Evolutionary conservation across 169 alveolate genomes (phyloP), one percentile per base, ranked within the genome.

Genomic region (Besnoitia besnoiti): DNA sequence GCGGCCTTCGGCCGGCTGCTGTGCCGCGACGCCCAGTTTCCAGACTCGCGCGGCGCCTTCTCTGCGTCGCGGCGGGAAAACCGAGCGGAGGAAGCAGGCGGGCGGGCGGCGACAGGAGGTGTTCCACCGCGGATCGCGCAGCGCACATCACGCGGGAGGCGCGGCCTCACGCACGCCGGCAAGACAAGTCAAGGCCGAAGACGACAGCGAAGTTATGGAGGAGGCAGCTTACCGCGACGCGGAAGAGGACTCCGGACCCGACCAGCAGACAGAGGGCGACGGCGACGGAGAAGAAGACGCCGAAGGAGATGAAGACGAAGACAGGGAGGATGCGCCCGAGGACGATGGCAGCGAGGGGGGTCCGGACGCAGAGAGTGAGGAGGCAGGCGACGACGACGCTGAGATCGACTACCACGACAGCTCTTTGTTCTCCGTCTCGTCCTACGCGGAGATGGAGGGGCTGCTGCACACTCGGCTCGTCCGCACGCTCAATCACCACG

Each of bases 401-500:
- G n/a, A n/a, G n/a, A 55, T 55, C 67, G 82, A 73, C 44, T n/a
- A 7, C n/a, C 44, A n/a, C 82, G 67, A 55, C 67, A 42, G n/a
- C 82, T 62, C 79, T 30, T 73, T 73, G 82, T 73, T 73, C n/a
- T 73, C 82, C 24, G 12, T 42, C 39, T 73, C 27, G 16, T 0
- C 82, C 14, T 73, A 27, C n/a, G 16, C 82, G 27, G 39, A 35
- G n/a, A 73, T 73, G 82, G 82, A 73, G 91, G 59, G 61, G 16
- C 24, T 89, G n/a, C 80, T 91, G 14, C 91, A 91, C 35, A 4
- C 51, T 5, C 94, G 94, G 0, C 84, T 92, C 24, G 85, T 76
- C 4, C 80, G 89, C 21, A 82, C 91, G 62, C 62, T 92, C 76
- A 40, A 85, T 42, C 87, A 67, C 51, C 85, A 85, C 61, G 75